A percentile compares a stretch with the other conserved stretches of the same genome.
Evolutionary conservation across 306 rosid genomes (phyloP).

Genomic region (Rosa chinensis): DNA sequence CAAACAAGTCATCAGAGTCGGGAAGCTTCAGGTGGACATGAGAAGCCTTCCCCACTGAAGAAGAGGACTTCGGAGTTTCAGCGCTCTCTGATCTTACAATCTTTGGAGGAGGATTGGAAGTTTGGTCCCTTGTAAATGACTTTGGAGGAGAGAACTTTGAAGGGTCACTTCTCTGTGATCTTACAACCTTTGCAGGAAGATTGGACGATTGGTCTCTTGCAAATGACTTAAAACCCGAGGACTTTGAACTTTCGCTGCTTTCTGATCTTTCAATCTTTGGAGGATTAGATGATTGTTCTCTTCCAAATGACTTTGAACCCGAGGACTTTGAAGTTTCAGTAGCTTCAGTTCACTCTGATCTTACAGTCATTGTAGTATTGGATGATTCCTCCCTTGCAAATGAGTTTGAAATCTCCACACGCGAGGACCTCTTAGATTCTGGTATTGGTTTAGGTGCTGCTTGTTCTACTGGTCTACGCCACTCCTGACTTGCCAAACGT

Average conservation of each 20-base stretch:
- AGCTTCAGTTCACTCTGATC: conserved; percentile 34
- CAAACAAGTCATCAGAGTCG: conserved; percentile 64
- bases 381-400: conserved; percentile 8
- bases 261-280: conserved; percentile 33
- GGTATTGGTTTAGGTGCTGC: conserved; percentile 30
- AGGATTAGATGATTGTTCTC: conserved; percentile 25
- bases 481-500: conserved; percentile 23
- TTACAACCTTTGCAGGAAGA: conserved; percentile 29
- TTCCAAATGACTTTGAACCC: conserved; percentile 16
- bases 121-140: conserved; percentile 4
- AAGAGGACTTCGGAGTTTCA: conserved; percentile 15
- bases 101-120: conserved; percentile 26
- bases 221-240: conserved; percentile 17
- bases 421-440: conserved; percentile 35
- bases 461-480: conserved; percentile 16
- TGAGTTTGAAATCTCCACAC: conserved; percentile 25
- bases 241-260: conserved; percentile 37
- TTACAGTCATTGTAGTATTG: conserved; percentile 27
- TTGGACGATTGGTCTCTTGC: conserved; percentile 7
- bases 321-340: conserved; percentile 26
- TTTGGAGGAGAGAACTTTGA: conserved; percentile 13
- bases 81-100: conserved; percentile 26
- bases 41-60: conserved; percentile 35
- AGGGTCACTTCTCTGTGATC: conserved; percentile 32
- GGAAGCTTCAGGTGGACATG: conserved; percentile 95